These are phyloP conservation scores for Curvularia verruculosa DNA, from an alignment of 2,329 filamentous ascomycete species.

Conservation along the genomic window DNA sequence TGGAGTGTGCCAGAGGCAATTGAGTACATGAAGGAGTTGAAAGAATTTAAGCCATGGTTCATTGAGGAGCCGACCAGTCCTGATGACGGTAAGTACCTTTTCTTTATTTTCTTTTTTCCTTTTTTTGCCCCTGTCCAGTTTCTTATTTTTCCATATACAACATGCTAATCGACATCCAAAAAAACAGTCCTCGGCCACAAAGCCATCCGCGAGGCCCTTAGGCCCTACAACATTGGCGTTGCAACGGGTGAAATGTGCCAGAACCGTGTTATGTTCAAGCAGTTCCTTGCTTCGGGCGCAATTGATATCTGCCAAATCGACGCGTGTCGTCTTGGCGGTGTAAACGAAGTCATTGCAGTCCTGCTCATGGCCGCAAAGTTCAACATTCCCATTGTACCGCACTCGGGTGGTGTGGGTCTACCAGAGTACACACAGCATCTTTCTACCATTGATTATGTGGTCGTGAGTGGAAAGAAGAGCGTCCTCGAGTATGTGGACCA, in stretches of 20 bases:
- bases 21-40: slow-evolving; percentile 80
- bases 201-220: slow-evolving; percentile 79
- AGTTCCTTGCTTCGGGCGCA: slow-evolving; percentile 77
- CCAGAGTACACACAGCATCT: slow-evolving; percentile 95
- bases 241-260: slow-evolving; percentile 96
- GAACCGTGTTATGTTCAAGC: slow-evolving; percentile 93
- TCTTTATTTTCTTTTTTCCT: not conserved
- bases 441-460: slow-evolving; percentile 90
- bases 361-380: slow-evolving; percentile 83
- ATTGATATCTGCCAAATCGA: slow-evolving; percentile 91
- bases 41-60: slow-evolving; percentile 88
- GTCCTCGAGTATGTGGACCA: slow-evolving; percentile 93
- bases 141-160: not conserved
- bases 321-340: slow-evolving; percentile 85
- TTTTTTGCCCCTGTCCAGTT: not conserved
- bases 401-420: slow-evolving; percentile 86
- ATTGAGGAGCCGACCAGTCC: slow-evolving; percentile 93
- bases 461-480: slow-evolving; percentile 78
- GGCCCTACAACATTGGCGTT: slow-evolving; percentile 76
- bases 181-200: slow-evolving; percentile 76
- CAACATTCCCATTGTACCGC: slow-evolving; percentile 81
- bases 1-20: slow-evolving; percentile 92
- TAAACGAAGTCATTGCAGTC: slow-evolving; percentile 92
- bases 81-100: slow-evolving; percentile 64
- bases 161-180: not conserved